A percentile compares a stretch with the other conserved stretches of the same genome.
Conservation (phyloP, 495 filamentous ascomycete genomes). For the Alectoria sarmentosa region DNA sequence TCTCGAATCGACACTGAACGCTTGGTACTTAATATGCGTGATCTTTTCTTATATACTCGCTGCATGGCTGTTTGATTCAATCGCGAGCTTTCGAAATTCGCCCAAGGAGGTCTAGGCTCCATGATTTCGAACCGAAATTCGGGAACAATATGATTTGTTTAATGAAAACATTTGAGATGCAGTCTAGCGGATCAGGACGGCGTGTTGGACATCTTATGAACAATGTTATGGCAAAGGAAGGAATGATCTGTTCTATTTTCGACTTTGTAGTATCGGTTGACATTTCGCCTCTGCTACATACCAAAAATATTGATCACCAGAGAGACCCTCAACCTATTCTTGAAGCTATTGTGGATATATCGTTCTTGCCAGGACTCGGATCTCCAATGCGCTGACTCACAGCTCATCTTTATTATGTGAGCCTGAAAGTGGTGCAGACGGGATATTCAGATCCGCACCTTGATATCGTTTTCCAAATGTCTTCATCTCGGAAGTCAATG, state of each 20-base stretch:
- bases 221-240: neutral
- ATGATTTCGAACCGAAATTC: too few species aligned
- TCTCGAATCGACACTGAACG: too few species aligned
- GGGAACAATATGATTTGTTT: too few species aligned
- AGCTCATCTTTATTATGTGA: neutral
- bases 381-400: neutral
- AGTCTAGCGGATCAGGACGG: too few species aligned
- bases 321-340: neutral
- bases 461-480: neutral
- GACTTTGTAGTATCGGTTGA: neutral
- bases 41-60: too few species aligned
- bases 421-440: neutral
- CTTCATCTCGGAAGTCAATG: conserved; percentile 42
- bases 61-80: too few species aligned
- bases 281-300: neutral
- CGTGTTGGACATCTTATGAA: too few species aligned
- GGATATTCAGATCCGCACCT: neutral
- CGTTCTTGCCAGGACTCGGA: neutral
- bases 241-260: neutral
- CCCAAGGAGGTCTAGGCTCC: too few species aligned
- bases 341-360: neutral
- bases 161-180: neutral
- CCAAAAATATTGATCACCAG: neutral
- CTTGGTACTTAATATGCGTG: too few species aligned
- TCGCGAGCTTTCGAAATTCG: too few species aligned